Base-by-base conservation (phyloP, 169 alveolate genomes). In the Plasmodium gallinaceum region DNA sequence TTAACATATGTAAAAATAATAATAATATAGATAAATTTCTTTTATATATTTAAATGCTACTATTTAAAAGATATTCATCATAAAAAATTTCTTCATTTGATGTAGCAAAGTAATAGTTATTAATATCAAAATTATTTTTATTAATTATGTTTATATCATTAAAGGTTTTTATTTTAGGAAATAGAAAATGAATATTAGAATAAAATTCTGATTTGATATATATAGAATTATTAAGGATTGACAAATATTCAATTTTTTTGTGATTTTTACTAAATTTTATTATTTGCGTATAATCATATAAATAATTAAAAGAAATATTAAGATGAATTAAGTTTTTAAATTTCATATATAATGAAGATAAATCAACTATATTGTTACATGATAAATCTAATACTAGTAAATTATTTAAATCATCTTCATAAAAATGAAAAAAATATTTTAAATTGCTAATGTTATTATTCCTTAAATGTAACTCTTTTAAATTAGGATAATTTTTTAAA, bases 71-170 rank as follows among this genome's bases (percentile, higher is more conserved):
- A 61, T 61, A 18, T 18, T 61, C 70, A n/a, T 61, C 70, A 61
- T 22, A 61, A 61, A 22, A 22, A 22, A 14, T 46, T 26, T 70
- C 80, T 4, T 10, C 37, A 22, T 14, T 4, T 18, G 20, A 0
- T 20, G 43, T 24, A 1, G 51, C 26, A 52, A 69, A 64, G 42
- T 14, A 32, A 57, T 78, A 60, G n/a, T 62, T 71, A 32, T 85
- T 94, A 80, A 92, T n/a, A 45, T 71, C 83, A 80, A 92, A 76
- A 69, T 94, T 74, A 26, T 43, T 74, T 60, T 93, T 90, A 39
- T 75, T 92, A 1, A 88, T 72, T 8, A 92, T 85, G 78, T 68
- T 24, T 64, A 90, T 78, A 46, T 89, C 88, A 48, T 94, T 93
- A 43, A 70, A 86, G 26, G 74, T 80, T 48, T 90, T 91, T 43